Evolutionary conservation across 179 eudicot genomes (phyloP), one percentile per base, ranked within the genome.

Genomic region (Heliamphora pulchella): DNA sequence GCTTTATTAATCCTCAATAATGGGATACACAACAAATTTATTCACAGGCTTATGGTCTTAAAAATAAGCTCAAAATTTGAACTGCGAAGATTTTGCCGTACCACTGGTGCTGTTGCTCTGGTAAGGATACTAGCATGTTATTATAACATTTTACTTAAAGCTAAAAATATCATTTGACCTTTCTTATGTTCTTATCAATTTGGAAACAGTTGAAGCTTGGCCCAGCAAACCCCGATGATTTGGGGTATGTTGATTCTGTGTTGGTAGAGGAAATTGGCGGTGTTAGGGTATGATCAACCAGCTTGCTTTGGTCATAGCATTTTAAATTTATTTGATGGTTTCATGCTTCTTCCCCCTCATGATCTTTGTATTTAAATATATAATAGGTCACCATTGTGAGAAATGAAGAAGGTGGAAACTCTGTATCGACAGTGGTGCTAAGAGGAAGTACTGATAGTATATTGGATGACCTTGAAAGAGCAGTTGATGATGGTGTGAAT

Each of bases 401-500:
- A 88, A 96, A 94, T 81, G 99, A 96, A 87, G 93, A 84, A 82
- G 97, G 97, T 80, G 98, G 99, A 41, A 96, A 96, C 84, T 92
- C 99, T 41, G 86, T 96, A 8, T 79, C 96, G 39, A 91, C 99
- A 71, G 93, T 94, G 84, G 89, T 94, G 65, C 83, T 96, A 76
- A 87, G 98, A 76, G 98, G 94, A 85, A 96, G 99, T 85, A 94
- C 99, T 53, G 98, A 95, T 62, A 95, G 98, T 84, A 95, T 95
- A 85, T 81, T 95, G 84, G 99, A 96, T 90, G 99, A 96, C 83
- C 91, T 96, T 85, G 99, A 96, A 87, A 94, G 98, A 85, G 99
- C 99, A 67, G 94, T 96, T 73, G 97, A 96, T 81, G 97, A 96
- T 80, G 99, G 99, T 83, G 99, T 94, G 65, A 96, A 96, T 80